Conservation (phyloP, 1,284 basidiomycete species). For the Sporisorium exsertum region DNA sequence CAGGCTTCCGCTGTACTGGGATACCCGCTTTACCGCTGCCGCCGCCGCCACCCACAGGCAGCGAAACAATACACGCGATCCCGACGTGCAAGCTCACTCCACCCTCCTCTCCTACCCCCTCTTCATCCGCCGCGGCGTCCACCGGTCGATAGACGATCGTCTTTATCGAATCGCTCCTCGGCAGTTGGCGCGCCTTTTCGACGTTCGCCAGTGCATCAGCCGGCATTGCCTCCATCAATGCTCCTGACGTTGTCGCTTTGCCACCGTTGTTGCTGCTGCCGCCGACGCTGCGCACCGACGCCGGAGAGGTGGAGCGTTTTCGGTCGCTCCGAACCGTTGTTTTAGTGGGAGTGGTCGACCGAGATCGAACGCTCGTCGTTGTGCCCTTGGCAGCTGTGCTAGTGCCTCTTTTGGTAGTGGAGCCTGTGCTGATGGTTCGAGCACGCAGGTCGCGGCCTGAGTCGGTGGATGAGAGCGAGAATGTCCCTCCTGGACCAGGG, state of each 20-base stretch:
- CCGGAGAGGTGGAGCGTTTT: neutral
- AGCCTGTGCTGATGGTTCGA: constrained; percentile 18
- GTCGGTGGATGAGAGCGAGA: constrained; percentile 31
- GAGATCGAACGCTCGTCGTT: neutral
- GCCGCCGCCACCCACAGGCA: neutral
- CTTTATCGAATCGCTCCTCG: constrained; percentile 10
- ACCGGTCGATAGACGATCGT: constrained; percentile 14
- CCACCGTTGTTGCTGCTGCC: neutral
- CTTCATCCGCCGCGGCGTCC: neutral
- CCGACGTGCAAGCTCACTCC: constrained; percentile 27
- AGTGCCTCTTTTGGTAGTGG: neutral
- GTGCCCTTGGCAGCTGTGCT: neutral
- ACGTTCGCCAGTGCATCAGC: constrained; percentile 16
- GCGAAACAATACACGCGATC: constrained; percentile 52
- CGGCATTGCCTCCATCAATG: constrained; percentile 15
- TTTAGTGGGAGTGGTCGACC: constrained; percentile 14
- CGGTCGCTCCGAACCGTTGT: neutral
- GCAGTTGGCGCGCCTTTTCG: constrained; percentile 1
- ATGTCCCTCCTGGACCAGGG: constrained; percentile 47
- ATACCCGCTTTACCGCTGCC: neutral
- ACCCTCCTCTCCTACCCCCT: neutral
- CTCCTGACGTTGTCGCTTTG: neutral
- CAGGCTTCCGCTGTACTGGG: neutral
- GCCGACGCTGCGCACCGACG: neutral
- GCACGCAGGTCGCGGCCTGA: constrained; percentile 19